Conservation (phyloP, 1,139 yeast species). For the Candida dubliniensis region DNA sequence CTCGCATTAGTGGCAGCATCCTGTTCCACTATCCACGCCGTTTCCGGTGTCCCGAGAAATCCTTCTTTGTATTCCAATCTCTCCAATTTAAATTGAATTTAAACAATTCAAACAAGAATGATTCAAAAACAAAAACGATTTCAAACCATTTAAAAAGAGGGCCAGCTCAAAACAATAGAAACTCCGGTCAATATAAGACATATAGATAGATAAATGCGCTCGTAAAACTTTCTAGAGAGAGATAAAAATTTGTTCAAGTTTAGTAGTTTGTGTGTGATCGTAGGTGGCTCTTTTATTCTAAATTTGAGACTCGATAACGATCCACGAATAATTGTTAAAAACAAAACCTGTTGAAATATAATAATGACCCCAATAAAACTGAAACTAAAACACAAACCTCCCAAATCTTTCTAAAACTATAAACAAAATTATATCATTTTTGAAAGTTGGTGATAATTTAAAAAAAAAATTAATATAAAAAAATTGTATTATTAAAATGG, state of each 20-base stretch:
- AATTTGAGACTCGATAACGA: conserved; percentile 54
- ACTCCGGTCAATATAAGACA: not conserved
- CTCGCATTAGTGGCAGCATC: not conserved
- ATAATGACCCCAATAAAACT: conserved; percentile 5
- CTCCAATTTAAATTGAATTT: not conserved
- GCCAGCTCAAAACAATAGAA: no score
- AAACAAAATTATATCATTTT: conserved; percentile 15
- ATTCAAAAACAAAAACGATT: not conserved
- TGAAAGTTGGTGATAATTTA: no score
- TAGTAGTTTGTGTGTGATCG: conserved; percentile 40
- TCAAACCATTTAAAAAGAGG: not conserved
- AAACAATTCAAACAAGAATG: conserved; percentile 1
- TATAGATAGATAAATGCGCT: not conserved
- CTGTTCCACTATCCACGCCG: not conserved
- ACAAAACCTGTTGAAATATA: conserved; percentile 19
- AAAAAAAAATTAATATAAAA: conserved; percentile 9
- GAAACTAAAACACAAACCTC: conserved; percentile 6
- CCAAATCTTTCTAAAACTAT: conserved; percentile 18
- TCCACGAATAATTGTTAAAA: conserved; percentile 30
- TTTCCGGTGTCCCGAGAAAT: not conserved
- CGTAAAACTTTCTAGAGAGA: no score
- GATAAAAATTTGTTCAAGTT: not conserved
- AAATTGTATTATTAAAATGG: conserved; percentile 7
- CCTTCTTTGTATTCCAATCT: not conserved
- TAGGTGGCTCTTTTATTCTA: conserved; percentile 56